Percentiles rank a stretch among this genome's conserved stretches.
These are phyloP conservation scores for Stephania japonica DNA, from an alignment of 164 flowering plant species.

Conservation along the genomic window DNA sequence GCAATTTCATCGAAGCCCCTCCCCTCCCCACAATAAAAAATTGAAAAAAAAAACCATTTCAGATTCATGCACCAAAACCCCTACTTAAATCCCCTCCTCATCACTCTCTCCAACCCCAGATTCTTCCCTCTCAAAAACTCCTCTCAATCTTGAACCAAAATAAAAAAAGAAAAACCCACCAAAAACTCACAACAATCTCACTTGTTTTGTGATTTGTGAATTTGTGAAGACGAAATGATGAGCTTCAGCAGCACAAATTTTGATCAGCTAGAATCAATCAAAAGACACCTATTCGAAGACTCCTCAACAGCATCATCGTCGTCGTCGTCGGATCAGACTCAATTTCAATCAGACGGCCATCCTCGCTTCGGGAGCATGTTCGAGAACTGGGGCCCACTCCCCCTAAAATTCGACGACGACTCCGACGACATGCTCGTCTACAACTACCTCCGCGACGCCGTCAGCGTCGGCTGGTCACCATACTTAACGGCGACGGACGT, in stretches of 20 bases:
- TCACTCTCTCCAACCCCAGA: background rate
- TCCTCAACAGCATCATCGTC: background rate
- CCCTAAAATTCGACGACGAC: conserved; percentile 64
- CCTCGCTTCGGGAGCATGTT: conserved; percentile 53
- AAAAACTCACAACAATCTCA: background rate
- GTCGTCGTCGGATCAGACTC: too few relatives aligned
- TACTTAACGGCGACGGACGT: conserved; percentile 5
- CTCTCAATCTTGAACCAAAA: background rate
- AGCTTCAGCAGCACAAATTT: conserved; percentile 12
- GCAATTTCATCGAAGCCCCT: background rate
- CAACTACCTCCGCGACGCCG: conserved; percentile 58
- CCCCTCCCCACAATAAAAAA: too few relatives aligned
- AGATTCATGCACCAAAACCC: background rate
- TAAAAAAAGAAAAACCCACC: background rate
- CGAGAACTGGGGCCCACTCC: conserved; percentile 76
- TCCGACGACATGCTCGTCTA: conserved; percentile 81
- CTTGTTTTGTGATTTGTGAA: too few relatives aligned
- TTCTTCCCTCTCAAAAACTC: background rate
- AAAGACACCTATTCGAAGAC: conserved; percentile 43
- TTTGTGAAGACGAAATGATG: background rate
- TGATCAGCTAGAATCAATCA: conserved; percentile 44
- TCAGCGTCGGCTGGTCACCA: conserved; percentile 61
- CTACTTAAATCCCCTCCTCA: background rate
- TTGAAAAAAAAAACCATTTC: background rate
- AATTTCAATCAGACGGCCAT: too few relatives aligned